A percentile compares a stretch with the other conserved stretches of the same genome.
Evolutionary conservation across 2,329 filamentous ascomycete genomes (phyloP).

Genomic region (Periconia sp.): DNA sequence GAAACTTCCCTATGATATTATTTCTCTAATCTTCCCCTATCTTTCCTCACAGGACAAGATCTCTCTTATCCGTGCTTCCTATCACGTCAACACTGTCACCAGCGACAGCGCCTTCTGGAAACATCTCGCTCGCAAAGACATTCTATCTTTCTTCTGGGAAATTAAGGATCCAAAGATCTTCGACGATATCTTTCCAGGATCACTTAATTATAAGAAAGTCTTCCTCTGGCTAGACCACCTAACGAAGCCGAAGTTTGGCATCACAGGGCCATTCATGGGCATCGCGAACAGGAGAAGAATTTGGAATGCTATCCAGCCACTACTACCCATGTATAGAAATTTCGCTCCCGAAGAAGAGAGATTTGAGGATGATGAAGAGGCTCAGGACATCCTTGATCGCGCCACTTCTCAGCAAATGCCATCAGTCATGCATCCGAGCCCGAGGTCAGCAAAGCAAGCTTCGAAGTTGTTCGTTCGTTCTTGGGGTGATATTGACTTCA

Average conservation of each 20-base stretch:
- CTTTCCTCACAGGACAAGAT: not conserved
- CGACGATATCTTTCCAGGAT: not conserved
- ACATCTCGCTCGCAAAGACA: conserved; percentile 2
- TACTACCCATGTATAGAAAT: not conserved
- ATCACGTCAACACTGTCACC: not conserved
- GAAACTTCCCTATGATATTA: conserved; percentile 4
- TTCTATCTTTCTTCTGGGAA: conserved; percentile 8
- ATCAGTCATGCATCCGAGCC: not conserved
- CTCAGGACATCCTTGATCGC: not conserved
- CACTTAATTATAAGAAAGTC: conserved; percentile 3
- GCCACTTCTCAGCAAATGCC: not conserved
- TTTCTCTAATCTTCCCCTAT: conserved; percentile 3
- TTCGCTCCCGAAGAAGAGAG: not conserved
- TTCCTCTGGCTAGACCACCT: conserved; percentile 22
- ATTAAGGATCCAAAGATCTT: not conserved
- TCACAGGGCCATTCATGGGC: conserved; percentile 25
- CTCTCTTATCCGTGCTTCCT: conserved; percentile 5
- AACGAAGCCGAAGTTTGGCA: conserved; percentile 15
- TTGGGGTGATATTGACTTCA: not conserved
- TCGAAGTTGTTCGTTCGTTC: not conserved
- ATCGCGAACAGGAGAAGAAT: conserved; percentile 33
- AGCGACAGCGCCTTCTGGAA: conserved; percentile 7
- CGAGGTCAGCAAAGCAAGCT: not conserved
- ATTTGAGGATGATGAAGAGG: not conserved
- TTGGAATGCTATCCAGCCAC: conserved; percentile 14